These are phyloP conservation scores for Clausena lansium DNA, from an alignment of 345 rosid genomes.

Conservation along the genomic window DNA sequence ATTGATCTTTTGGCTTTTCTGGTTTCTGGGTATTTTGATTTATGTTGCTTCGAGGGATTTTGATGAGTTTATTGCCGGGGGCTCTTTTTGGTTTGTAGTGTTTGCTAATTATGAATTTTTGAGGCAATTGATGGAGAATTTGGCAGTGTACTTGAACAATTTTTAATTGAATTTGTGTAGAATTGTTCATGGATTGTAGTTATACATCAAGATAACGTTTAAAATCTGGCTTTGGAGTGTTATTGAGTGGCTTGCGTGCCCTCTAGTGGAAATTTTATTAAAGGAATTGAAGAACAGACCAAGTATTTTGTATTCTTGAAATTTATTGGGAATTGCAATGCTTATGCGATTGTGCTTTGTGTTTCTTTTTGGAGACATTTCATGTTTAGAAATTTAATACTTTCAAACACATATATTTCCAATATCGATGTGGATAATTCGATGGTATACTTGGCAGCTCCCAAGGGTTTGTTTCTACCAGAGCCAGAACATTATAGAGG, in stretches of 20 bases:
- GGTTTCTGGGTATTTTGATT: constrained; percentile 28
- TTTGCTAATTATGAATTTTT: neutral
- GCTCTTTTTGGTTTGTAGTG: neutral
- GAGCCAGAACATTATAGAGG: constrained; percentile 92
- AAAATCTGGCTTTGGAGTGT: neutral
- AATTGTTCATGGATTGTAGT: neutral
- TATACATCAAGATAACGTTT: neutral
- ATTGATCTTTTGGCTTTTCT: constrained; percentile 22
- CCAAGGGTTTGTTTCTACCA: constrained; percentile 92
- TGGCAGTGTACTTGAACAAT: neutral
- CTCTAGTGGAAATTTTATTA: neutral
- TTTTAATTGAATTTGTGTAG: neutral
- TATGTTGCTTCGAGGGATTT: neutral
- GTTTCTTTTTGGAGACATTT: neutral
- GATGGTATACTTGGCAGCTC: constrained; percentile 63
- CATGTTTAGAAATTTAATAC: constrained; percentile 1
- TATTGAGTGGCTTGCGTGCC: neutral
- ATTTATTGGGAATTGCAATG: neutral
- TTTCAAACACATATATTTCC: neutral
- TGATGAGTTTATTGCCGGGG: neutral
- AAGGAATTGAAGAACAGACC: neutral
- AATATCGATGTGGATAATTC: neutral
- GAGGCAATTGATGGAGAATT: neutral
- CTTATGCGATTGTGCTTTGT: neutral
- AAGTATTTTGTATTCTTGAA: neutral